phyloP scores from a whole-genome alignment of 805 yeast genomes.

The Candida silvicultrix region DNA sequence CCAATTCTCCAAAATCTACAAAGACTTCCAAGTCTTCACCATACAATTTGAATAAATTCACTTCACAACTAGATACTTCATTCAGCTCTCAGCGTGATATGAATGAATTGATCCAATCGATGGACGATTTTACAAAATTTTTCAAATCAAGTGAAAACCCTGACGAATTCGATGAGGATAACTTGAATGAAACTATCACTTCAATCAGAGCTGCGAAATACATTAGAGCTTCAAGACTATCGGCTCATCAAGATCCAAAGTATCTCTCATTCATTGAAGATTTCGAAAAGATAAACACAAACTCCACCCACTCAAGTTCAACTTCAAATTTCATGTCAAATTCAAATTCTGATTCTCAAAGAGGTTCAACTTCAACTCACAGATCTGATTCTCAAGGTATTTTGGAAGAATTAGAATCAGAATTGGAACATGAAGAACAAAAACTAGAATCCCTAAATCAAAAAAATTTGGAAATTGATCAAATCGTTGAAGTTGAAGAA shows the following conservation, averaged over 20 bases:
- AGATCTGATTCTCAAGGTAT: too few relatives aligned
- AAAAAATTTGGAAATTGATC: too few relatives aligned
- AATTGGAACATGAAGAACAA: not conserved
- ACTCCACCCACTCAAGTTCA: not conserved
- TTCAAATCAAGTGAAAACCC: constrained; percentile 1
- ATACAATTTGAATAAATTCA: not conserved
- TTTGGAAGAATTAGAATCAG: not conserved
- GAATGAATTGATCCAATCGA: constrained; percentile 4
- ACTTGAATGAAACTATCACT: constrained; percentile 11
- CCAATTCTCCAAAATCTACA: constrained; percentile 1
- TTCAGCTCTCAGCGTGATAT: not conserved
- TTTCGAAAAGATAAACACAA: not conserved
- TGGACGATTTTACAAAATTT: constrained; percentile 8
- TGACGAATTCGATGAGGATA: constrained; percentile 5
- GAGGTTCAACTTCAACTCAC: not conserved
- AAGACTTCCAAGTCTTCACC: not conserved
- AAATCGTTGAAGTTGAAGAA: not conserved
- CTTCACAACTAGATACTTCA: not conserved
- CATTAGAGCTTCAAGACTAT: constrained; percentile 11
- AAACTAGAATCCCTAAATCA: not conserved
- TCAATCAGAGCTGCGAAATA: constrained; percentile 14
- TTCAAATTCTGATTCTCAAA: too few relatives aligned
- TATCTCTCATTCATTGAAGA: not conserved
- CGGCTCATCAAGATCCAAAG: not conserved
- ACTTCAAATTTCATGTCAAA: not conserved